Percentiles rank a stretch among this genome's conserved stretches.
These are phyloP conservation scores for Gaultheria prostrata DNA, from an alignment of 148 eudicot species.

Conservation along the genomic window DNA sequence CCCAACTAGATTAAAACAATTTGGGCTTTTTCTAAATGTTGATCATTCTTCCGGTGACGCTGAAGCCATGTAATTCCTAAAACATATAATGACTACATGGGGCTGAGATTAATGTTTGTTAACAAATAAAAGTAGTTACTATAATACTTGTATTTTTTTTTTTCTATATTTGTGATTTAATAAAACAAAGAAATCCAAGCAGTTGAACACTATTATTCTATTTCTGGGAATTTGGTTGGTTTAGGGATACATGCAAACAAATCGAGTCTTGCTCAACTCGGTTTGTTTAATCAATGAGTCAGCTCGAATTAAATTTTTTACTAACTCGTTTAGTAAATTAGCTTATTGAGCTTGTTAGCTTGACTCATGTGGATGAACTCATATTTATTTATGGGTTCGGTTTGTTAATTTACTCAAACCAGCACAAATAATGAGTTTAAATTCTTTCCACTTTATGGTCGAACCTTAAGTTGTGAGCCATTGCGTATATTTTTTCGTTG, in stretches of 20 bases:
- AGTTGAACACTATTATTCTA: too few relatives aligned
- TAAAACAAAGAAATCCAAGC: neutral
- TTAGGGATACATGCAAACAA: too few relatives aligned
- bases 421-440: neutral
- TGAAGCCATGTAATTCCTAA: neutral
- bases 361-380: neutral
- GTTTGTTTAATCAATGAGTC: too few relatives aligned
- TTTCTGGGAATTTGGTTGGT: neutral
- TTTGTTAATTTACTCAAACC: too few relatives aligned
- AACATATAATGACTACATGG: neutral
- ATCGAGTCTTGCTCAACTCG: too few relatives aligned
- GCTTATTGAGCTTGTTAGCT: neutral
- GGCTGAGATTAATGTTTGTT: neutral
- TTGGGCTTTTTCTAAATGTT: neutral
- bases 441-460: too few relatives aligned
- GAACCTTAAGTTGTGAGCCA: too few relatives aligned
- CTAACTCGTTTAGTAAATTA: too few relatives aligned
- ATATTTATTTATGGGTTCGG: neutral
- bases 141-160: too few relatives aligned
- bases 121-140: neutral
- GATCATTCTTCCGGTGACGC: neutral
- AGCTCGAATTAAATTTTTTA: too few relatives aligned
- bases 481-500: too few relatives aligned
- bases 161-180: too few relatives aligned
- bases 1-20: neutral